Base-by-base conservation (phyloP, 345 rosid genomes). In the Corymbia maculata region DNA sequence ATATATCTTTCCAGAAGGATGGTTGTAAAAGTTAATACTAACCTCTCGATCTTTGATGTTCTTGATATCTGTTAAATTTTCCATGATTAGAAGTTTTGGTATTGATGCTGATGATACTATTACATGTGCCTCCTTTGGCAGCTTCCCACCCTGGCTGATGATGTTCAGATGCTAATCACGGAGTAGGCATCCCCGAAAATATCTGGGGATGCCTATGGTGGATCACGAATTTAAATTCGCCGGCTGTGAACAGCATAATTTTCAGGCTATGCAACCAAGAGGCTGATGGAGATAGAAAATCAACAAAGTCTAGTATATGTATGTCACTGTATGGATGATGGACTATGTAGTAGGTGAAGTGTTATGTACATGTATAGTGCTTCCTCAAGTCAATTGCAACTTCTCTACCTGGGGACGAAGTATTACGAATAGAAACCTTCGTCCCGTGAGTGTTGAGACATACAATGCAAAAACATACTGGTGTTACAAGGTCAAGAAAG, bases 81-180 rank as follows among this genome's bases (percentile, higher is more conserved):
- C 13, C 11, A 17, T 17, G 49, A 44, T 36, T 36, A 6, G 19
- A 19, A 75, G 49, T 19, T 75, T 47, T 9, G 82, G 26, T 19
- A 9, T 36, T 19, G 44, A 75, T 86, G 7, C 75, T 50, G 53
- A 64, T 1, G 52, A n/a, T 86, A 10, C 16, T 87, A 44, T 57
- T 85, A 26, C 52, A 36, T 89, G 47, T 75, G 13, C 26, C 82
- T 75, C 75, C 75, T 64, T 64, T 75, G 82, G 91, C 94, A 94
- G 96, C 91, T 92, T 79, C 93, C 96, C 26, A 47, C 88, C 84
- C 88, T 90, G 12, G 86, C 64, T 2, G 89, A 85, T 28, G 95
- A 93, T 59, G 80, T 92, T 88, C 88, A 91, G 85, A 92, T 93
- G 93, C 89, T 94, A 51, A 66, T 92, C 50, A 92, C 95, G 1